Percentiles rank a stretch among this genome's conserved stretches.
These are phyloP conservation scores for Oropetium thomaeum DNA, from an alignment of 176 grass and related monocot species.

Conservation along the genomic window DNA sequence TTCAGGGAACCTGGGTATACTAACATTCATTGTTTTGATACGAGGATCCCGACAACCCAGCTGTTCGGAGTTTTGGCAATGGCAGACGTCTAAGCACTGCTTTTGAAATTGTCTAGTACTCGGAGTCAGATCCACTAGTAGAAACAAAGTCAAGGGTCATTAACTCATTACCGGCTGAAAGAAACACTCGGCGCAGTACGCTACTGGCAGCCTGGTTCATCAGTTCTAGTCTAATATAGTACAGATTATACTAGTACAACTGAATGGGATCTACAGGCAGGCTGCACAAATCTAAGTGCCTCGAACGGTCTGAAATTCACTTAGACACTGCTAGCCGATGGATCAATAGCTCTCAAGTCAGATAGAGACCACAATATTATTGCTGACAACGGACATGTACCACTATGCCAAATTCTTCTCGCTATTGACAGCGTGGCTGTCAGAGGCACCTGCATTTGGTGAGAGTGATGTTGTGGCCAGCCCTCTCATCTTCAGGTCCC, in stretches of 20 bases:
- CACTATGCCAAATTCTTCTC: constrained; percentile 12
- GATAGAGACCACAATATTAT: constrained; percentile 28
- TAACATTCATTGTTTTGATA: no score
- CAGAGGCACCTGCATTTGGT: constrained; percentile 32
- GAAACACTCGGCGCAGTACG: constrained; percentile 4
- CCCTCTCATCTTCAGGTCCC: constrained; percentile 70
- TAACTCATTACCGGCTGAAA: neutral
- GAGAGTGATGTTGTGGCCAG: constrained; percentile 10
- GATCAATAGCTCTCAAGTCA: constrained; percentile 24
- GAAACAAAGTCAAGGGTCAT: neutral
- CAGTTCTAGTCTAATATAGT: constrained; percentile 40
- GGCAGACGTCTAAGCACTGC: no score
- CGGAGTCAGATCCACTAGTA: no score
- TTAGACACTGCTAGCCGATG: constrained; percentile 36
- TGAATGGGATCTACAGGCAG: constrained; percentile 42
- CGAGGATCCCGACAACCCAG: no score
- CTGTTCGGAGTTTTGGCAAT: no score
- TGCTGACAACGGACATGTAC: constrained; percentile 23
- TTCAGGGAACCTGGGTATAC: no score
- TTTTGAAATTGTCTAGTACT: no score
- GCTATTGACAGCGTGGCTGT: constrained; percentile 15
- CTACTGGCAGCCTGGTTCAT: constrained; percentile 13
- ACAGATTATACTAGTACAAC: constrained; percentile 38
- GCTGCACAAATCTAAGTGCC: constrained; percentile 37
- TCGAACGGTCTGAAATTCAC: constrained; percentile 17